These are phyloP conservation scores for Rugonectria rugulosa DNA, from an alignment of 2,329 filamentous ascomycete species.

Conservation along the genomic window DNA sequence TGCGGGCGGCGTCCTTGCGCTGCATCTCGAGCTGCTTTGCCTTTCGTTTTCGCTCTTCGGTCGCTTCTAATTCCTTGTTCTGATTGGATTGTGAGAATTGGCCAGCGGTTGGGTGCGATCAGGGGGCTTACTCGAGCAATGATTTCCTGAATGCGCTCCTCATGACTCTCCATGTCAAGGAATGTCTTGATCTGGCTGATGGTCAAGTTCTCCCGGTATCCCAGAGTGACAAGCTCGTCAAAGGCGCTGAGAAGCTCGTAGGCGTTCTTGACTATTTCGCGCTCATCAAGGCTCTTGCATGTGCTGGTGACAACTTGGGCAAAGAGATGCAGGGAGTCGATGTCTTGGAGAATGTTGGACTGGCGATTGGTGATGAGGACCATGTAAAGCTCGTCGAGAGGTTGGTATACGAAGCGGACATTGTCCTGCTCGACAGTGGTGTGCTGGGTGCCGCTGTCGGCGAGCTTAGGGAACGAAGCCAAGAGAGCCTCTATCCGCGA, in stretches of 20 bases:
- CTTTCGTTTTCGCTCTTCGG: constrained; percentile 97
- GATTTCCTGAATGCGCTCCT: constrained; percentile 98
- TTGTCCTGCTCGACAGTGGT: constrained; percentile 99
- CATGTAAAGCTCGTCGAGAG: constrained; percentile 99
- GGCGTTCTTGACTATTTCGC: constrained; percentile 92
- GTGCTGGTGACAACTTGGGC: constrained; percentile 96
- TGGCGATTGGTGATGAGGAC: constrained; percentile 99
- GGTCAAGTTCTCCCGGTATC: constrained; percentile 95
- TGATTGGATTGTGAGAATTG: constrained; percentile 49
- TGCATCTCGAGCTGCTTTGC: constrained; percentile 99
- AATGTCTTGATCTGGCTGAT: constrained; percentile 99
- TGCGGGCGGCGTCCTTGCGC: constrained; percentile 91
- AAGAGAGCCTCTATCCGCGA: constrained; percentile 96
- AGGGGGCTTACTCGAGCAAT: constrained; percentile 76
- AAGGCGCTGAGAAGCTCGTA: constrained; percentile 97
- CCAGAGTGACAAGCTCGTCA: constrained; percentile 94
- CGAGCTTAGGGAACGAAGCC: constrained; percentile 96
- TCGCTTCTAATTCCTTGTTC: constrained; percentile 99
- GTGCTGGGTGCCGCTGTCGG: constrained; percentile 94
- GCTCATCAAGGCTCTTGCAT: constrained; percentile 94
- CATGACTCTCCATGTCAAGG: constrained; percentile 98
- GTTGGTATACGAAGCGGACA: constrained; percentile 99
- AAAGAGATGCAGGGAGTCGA: constrained; percentile 97
- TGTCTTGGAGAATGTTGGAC: constrained; percentile 99
- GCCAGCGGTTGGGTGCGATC: background rate